Conservation (phyloP, 2,329 filamentous ascomycete species). For the Furcasterigmium sp. region DNA sequence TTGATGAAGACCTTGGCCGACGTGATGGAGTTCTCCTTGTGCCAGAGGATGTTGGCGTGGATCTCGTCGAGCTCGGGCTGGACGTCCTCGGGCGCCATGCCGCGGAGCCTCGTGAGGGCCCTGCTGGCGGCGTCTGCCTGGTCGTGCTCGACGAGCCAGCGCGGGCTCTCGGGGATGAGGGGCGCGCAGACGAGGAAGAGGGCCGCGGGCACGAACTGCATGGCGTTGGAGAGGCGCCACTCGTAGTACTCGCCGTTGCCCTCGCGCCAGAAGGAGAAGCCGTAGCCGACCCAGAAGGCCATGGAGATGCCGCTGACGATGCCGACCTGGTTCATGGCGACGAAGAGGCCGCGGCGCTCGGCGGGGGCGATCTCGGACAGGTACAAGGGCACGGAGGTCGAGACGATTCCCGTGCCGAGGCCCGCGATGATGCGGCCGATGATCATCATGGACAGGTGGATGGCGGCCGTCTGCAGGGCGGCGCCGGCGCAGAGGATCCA, state of each 20-base stretch:
- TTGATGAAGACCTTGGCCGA: constrained; percentile 23
- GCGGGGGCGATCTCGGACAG: constrained; percentile 26
- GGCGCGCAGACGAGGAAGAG: constrained; percentile 23
- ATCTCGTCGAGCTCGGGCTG: constrained; percentile 26
- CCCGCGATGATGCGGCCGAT: constrained; percentile 46
- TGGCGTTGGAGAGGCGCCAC: constrained; percentile 25
- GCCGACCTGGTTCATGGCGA: constrained; percentile 14
- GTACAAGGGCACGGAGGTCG: constrained; percentile 52
- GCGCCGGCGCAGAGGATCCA: constrained; percentile 11
- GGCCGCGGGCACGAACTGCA: constrained; percentile 25
- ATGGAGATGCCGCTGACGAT: constrained; percentile 15
- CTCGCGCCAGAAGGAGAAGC: constrained; percentile 26
- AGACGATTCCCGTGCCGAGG: constrained; percentile 47
- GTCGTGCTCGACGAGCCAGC: constrained; percentile 26
- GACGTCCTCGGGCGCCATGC: constrained; percentile 14
- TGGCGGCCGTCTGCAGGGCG: constrained; percentile 12
- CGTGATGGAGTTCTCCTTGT: constrained; percentile 16
- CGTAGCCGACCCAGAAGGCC: constrained; percentile 25
- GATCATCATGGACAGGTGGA: constrained; percentile 39
- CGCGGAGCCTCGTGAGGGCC: constrained; percentile 21
- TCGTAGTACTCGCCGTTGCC: constrained; percentile 21
- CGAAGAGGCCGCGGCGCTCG: constrained; percentile 12
- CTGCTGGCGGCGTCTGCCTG: constrained; percentile 18
- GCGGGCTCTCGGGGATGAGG: constrained; percentile 26
- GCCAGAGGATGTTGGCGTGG: constrained; percentile 21